Base-by-base conservation (phyloP, 148 eudicot genomes). In the Chenopodium album region DNA sequence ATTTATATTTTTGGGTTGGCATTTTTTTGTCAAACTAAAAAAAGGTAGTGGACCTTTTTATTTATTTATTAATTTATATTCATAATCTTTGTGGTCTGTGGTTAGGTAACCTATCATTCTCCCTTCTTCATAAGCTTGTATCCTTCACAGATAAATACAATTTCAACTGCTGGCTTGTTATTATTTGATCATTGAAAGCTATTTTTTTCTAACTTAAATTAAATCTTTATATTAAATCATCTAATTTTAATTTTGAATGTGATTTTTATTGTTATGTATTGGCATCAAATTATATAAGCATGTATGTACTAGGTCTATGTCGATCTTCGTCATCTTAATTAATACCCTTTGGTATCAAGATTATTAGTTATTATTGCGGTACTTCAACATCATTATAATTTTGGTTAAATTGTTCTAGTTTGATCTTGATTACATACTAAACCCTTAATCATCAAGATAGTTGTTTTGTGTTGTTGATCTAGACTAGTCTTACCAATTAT, bases 41-140 rank as follows among this genome's bases (percentile, higher is more conserved):
- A 54, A 66, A 32, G 19, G 67, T 23, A 75, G 81, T 86, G 85
- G 83, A 83, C 67, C 82, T 84, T 74, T 46, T 29, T 7, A 19
- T 14, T 76, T 54, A 31, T 32, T 28, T 10, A 29, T 34, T 34
- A 2, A 2, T 34, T 34, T 34, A 34, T 34, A 60, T 59, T 67
- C 52, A n/a, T 76, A 66, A 31, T 62, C 46, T 26, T 82, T 82
- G 22, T 86, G 85, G 73, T 44, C 56, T 22, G 9, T 79, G 75
- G 82, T 85, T 85, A 84, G 89, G 89, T 85, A 71, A 76, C 23
- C 28, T n/a, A 76, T 87, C 89, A 76, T 56, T 74, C 7, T 85
- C 87, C 20, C 34, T 67, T 11, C 19, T 75, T 28, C 4, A 11
- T 31, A 63, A 23, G 64, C 17, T 60, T 63, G 66, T 70, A 75